Conservation (phyloP, 306 rosid genomes). For the peach (Prunus persica) region Prunus_persica_NCBIv2 NC_034011.1:25546501-25547000, state of each 20-base stretch:
- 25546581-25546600: conserved; percentile 15
- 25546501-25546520: conserved; percentile 3
- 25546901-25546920: conserved; percentile 27
- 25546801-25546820: conserved; percentile 23
- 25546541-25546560: conserved; percentile 22
- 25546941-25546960: conserved; percentile 43
- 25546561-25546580: conserved; percentile 29
- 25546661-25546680: conserved; percentile 37
- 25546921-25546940: conserved; percentile 27
- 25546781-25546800: conserved; percentile 29
- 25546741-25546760: conserved; percentile 24
- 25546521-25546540: conserved; percentile 47
- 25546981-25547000: conserved; percentile 30
- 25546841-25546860: conserved; percentile 15
- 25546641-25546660: conserved; percentile 18
- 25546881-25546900: conserved; percentile 30
- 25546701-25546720: conserved; percentile 42
- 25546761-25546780: conserved; percentile 23
- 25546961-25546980: conserved; percentile 25
- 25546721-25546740: conserved; percentile 25
- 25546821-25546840: conserved; percentile 29
- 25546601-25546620: not conserved
- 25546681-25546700: conserved; percentile 58
- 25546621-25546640: conserved; percentile 4
- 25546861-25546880: conserved; percentile 31